Base-by-base conservation (phyloP, 768 basidiomycete genomes). In the Mycena latifolia region DNA sequence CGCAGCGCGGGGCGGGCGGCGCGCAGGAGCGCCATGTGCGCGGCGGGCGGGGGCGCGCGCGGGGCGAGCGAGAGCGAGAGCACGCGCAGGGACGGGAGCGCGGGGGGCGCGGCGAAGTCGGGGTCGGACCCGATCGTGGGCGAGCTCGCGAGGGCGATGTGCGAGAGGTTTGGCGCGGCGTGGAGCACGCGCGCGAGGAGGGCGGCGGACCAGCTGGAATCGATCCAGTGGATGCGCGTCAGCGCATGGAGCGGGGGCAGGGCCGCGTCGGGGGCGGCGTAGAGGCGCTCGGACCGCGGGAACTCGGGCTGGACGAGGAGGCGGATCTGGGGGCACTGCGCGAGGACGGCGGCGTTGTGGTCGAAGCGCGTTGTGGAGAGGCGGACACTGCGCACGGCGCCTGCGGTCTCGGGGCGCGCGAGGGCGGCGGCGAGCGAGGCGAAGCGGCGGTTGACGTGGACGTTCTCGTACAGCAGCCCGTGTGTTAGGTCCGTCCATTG, bases 291-390 rank as follows among this genome's bases (percentile, higher is more conserved):
- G 4, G 37, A 4, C 10, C 37, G 37, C 37, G 64, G 67, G 9
- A 55, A 53, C 52, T 66, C 60, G n/a, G 69, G 37, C 37, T 39
- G 37, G 7, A 39, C 37, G 37, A 39, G 11, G 10, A 39, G 64
- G 12, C 55, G n/a, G 6, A 63, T 29, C 0, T 53, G 43, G 1
- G 64, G 47, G 27, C 64, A 69, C 20, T 25, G 37, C 5, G 9
- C 17, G 2, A 69, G 63, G 4, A 65, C 31, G 12, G 11, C 25
- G 17, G 11, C 22, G 35, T 69, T 69, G 29, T 35, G 52, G 61
- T 69, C 61, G 56, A 50, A 58, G 43, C 55, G 63, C 27, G 55
- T 55, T 7, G 55, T 33, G 1, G 64, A 66, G 25, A 69, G 69
- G 5, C 64, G 60, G 4, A 66, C 20, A 22, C 25, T 50, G 37